Evolutionary conservation across 2,329 filamentous ascomycete species (phyloP).

Genomic region (Alternaria sp.): DNA sequence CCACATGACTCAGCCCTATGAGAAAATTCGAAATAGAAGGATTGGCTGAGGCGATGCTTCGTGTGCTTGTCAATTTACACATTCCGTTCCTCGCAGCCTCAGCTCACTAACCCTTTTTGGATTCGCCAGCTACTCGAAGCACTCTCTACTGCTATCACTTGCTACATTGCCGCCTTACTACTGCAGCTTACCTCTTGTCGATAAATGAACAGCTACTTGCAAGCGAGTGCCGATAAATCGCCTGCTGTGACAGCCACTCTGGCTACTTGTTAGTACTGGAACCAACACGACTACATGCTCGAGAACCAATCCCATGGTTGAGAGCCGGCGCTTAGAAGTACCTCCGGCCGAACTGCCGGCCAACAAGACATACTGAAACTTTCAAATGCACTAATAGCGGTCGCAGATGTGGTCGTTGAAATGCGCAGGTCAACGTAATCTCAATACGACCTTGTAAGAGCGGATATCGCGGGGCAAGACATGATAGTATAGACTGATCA

Average conservation of each 20-base stretch:
- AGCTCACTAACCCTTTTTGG: background rate
- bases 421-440: background rate
- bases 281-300: background rate
- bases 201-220: background rate
- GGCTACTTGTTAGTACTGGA: background rate
- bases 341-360: slow-evolving; percentile 7
- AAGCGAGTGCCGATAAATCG: background rate
- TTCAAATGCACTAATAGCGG: slow-evolving; percentile 9
- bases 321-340: background rate
- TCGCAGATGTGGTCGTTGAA: slow-evolving; percentile 13
- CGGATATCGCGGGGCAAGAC: background rate
- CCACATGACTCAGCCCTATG: slow-evolving; percentile 3
- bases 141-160: background rate
- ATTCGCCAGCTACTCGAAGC: background rate
- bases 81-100: background rate
- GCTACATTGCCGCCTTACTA: slow-evolving; percentile 7
- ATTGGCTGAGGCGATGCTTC: background rate
- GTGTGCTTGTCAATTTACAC: background rate
- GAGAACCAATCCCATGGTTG: background rate
- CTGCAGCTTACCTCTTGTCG: slow-evolving; percentile 7
- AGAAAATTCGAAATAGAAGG: slow-evolving; percentile 3
- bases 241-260: slow-evolving; percentile 5
- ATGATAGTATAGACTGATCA: background rate
- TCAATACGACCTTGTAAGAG: background rate
- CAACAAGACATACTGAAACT: slow-evolving; percentile 19